Base-by-base conservation (phyloP, 2,329 filamentous ascomycete species). In the Aspergillus brunneoviolaceus region DNA sequence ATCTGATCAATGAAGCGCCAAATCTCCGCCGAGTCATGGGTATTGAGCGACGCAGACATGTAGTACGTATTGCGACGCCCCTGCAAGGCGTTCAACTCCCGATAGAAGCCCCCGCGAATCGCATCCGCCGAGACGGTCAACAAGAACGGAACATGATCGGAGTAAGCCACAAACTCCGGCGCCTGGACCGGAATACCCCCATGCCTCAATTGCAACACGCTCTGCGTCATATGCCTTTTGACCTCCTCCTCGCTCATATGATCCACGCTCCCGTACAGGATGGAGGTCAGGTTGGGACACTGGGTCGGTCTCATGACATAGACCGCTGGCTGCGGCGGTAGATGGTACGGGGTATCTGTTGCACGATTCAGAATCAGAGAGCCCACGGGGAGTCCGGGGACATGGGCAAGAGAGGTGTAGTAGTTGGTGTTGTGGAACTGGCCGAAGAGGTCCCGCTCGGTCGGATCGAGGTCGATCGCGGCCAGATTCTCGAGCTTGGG, bases 31-130 rank as follows among this genome's bases (percentile, higher is more conserved):
- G 51, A 35, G 4, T 35, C 51, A 45, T 45, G n/a, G 3, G 51
- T 39, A 4, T 45, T 29, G n/a, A 70, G 80, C 7, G 78, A 73
- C 4, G 75, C 75, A 1, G 79, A 78, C 0, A 76, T 80, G 61
- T 74, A 81, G 64, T 68, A 81, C 0, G 79, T 81, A 16, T 76
- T 75, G 16, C 72, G 67, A 7, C 74, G 63, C 0, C 79, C 80
- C 66, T 81, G 79, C 16, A 82, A 66, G 2, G 64, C 73, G 59
- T 76, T 70, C 45, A 78, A 68, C 45, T 74, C 63, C 49, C 72
- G 70, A 53, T 81, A 76, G 52, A 81, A 81, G 1, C 79, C 79
- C 19, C 60, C 63, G 29, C 61, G 64, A 52, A 82, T 74, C 23
- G 72, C 74, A 6, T 74, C 67, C 2, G 67, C 64, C 0, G 71